phyloP scores from a whole-genome alignment of 768 basidiomycete species.

The Sistotremastrum suecicum region DNA sequence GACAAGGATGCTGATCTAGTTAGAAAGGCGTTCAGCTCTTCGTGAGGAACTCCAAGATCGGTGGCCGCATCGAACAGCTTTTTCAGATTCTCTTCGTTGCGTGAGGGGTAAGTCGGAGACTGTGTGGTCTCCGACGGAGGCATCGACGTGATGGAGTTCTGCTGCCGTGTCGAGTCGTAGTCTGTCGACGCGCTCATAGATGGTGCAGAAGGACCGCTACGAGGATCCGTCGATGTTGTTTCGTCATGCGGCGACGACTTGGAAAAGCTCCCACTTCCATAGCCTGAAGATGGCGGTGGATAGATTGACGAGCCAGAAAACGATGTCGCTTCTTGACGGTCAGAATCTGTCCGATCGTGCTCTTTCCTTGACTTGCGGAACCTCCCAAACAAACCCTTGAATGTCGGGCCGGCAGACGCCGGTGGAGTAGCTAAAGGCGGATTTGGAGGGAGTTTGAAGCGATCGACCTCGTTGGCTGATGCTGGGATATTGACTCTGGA shows the following conservation, averaged over 20 bases:
- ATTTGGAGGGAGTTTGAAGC: slow-evolving; percentile 32
- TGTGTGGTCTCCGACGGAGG: slow-evolving; percentile 15
- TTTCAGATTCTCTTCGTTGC: slow-evolving; percentile 41
- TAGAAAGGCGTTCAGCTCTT: slow-evolving; percentile 54
- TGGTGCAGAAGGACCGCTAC: not conserved
- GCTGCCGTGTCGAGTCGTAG: slow-evolving; percentile 13
- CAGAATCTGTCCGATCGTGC: slow-evolving; percentile 17
- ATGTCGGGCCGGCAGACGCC: slow-evolving; percentile 55
- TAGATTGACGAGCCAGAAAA: slow-evolving; percentile 20
- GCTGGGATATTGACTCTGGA: slow-evolving; percentile 16
- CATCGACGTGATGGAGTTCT: slow-evolving; percentile 18
- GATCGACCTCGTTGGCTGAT: slow-evolving; percentile 30
- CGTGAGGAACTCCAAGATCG: slow-evolving; percentile 62
- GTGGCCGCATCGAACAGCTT: slow-evolving; percentile 67
- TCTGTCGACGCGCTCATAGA: not conserved
- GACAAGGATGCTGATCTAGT: slow-evolving; percentile 56
- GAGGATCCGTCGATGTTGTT: not conserved
- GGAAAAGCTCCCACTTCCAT: slow-evolving; percentile 8
- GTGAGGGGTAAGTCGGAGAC: slow-evolving; percentile 13
- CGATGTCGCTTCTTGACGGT: slow-evolving; percentile 16
- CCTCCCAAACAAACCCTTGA: slow-evolving; percentile 72
- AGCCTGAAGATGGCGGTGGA: slow-evolving; percentile 19
- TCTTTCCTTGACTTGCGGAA: slow-evolving; percentile 34
- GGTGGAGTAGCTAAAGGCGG: slow-evolving; percentile 38
- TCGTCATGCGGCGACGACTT: slow-evolving; percentile 13